Conservation (phyloP, 2,329 filamentous ascomycete species). For the Beauveria scarabaeidicola region DNA sequence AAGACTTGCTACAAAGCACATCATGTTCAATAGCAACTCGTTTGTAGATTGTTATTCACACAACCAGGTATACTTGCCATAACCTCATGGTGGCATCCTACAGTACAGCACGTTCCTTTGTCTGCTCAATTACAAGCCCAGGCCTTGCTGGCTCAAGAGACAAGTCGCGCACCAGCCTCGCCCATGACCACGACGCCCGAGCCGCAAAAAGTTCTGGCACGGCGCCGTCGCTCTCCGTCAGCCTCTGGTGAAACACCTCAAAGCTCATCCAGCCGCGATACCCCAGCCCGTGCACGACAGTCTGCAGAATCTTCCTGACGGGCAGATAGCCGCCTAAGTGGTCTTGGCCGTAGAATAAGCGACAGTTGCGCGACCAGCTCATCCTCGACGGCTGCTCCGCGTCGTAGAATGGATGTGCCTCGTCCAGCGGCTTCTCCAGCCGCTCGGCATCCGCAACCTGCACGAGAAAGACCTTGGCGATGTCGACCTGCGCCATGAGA, state of each 20-base stretch:
- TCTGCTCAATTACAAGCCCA: background rate
- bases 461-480: slow-evolving; percentile 61
- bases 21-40: too few relatives aligned
- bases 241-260: slow-evolving; percentile 58
- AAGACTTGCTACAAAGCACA: too few relatives aligned
- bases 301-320: slow-evolving; percentile 48
- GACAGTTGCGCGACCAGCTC: slow-evolving; percentile 69
- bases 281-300: slow-evolving; percentile 55
- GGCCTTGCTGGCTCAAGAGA: slow-evolving; percentile 11
- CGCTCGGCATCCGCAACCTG: slow-evolving; percentile 67
- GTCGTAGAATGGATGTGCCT: slow-evolving; percentile 29
- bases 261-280: slow-evolving; percentile 64
- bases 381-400: slow-evolving; percentile 43
- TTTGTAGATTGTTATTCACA: too few relatives aligned
- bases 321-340: slow-evolving; percentile 60
- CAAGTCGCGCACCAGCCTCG: slow-evolving; percentile 28
- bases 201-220: slow-evolving; percentile 50
- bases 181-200: slow-evolving; percentile 39
- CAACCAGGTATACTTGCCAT: background rate
- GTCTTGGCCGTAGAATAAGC: slow-evolving; percentile 48
- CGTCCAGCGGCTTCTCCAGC: slow-evolving; percentile 45
- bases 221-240: slow-evolving; percentile 39
- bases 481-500: slow-evolving; percentile 46
- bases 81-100: background rate
- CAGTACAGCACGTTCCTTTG: background rate